These are phyloP conservation scores for Gloeostereum incarnatum DNA, from an alignment of 768 basidiomycete species.

Conservation along the genomic window DNA sequence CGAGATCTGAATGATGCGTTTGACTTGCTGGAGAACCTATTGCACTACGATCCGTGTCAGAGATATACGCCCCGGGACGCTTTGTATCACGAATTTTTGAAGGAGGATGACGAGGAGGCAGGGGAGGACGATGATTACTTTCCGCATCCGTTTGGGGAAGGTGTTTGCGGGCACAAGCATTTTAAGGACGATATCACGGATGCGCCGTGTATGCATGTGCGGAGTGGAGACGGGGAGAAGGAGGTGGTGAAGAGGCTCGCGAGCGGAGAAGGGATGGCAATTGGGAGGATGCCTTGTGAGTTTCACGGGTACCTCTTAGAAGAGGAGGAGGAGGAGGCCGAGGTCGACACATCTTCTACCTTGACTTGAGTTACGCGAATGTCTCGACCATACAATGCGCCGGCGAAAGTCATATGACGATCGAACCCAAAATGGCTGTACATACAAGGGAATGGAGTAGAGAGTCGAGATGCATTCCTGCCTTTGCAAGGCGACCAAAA, in stretches of 20 bases:
- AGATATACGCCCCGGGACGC: slow-evolving; percentile 72
- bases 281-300: slow-evolving; percentile 54
- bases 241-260: slow-evolving; percentile 18
- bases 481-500: no score
- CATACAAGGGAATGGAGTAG: no score
- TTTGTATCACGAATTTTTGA: slow-evolving; percentile 73
- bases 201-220: slow-evolving; percentile 39
- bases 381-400: no score
- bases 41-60: slow-evolving; percentile 71
- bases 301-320: slow-evolving; percentile 37
- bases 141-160: slow-evolving; percentile 62
- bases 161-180: slow-evolving; percentile 57
- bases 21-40: slow-evolving; percentile 61
- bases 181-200: slow-evolving; percentile 48
- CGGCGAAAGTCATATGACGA: no score
- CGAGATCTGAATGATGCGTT: slow-evolving; percentile 58
- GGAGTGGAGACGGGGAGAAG: slow-evolving; percentile 22
- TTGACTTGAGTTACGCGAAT: no score
- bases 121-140: slow-evolving; percentile 54
- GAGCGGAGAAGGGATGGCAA: slow-evolving; percentile 45
- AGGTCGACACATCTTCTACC: slow-evolving; percentile 1
- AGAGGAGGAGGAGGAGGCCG: slow-evolving; percentile 10
- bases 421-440: no score
- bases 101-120: slow-evolving; percentile 21
- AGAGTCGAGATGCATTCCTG: no score